Conservation (phyloP, 108 stramenopile genomes). For the Bacterosira constricta region DNA sequence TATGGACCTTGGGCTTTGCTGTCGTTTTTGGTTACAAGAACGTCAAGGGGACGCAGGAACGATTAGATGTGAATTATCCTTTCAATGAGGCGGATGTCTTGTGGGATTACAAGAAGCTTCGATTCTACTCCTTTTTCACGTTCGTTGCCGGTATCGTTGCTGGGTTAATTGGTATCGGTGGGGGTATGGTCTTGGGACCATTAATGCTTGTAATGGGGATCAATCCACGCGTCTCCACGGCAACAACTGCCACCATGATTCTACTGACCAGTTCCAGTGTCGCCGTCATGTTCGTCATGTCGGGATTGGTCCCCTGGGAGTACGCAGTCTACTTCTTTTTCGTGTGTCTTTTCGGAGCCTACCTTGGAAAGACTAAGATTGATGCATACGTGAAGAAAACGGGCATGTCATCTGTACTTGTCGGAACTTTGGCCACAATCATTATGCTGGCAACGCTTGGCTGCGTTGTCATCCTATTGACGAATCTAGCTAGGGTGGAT, state of each 20-base stretch:
- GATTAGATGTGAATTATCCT: constrained; percentile 54
- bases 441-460: constrained; percentile 68
- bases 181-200: constrained; percentile 79
- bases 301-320: constrained; percentile 63
- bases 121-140: constrained; percentile 58
- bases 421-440: constrained; percentile 62
- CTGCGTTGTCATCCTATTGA: constrained; percentile 61
- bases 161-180: constrained; percentile 79
- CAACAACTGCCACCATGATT: constrained; percentile 78
- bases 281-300: constrained; percentile 69
- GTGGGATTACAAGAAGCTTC: constrained; percentile 57
- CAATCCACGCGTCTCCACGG: constrained; percentile 67
- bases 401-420: constrained; percentile 58
- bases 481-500: constrained; percentile 35
- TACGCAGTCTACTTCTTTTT: constrained; percentile 71
- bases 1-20: constrained; percentile 67
- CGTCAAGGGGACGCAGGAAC: constrained; percentile 41
- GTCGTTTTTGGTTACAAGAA: constrained; percentile 55
- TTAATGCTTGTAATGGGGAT: constrained; percentile 77
- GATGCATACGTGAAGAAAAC: constrained; percentile 71
- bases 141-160: constrained; percentile 75
- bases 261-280: constrained; percentile 73
- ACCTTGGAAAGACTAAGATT: constrained; percentile 67
- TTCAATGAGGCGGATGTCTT: constrained; percentile 56
- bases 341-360: constrained; percentile 64